These are phyloP conservation scores for Simplicillium sp. DNA, from an alignment of 2,329 filamentous ascomycete genomes.

Conservation along the genomic window DNA sequence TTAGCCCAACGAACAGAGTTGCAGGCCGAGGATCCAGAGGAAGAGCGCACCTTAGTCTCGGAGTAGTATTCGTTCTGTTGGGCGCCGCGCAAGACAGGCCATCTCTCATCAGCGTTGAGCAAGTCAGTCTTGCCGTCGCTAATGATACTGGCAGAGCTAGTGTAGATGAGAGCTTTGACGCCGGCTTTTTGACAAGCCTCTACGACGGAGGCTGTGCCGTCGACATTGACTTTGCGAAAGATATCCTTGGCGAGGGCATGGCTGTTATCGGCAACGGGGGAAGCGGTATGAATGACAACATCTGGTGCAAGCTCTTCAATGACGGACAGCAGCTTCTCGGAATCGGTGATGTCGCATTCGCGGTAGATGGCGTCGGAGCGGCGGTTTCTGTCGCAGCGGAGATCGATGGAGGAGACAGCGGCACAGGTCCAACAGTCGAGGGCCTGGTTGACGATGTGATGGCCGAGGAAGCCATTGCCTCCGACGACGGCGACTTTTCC, in stretches of 20 bases:
- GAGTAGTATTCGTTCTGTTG: constrained; percentile 76
- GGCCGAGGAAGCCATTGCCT: constrained; percentile 76
- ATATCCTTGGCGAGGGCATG: constrained; percentile 44
- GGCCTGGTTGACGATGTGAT: constrained; percentile 69
- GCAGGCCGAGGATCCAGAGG: too few species aligned
- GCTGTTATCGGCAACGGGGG: constrained; percentile 47
- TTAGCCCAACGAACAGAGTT: too few species aligned
- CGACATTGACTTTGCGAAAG: constrained; percentile 77
- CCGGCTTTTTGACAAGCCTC: constrained; percentile 59
- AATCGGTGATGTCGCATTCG: constrained; percentile 70
- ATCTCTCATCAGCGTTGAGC: constrained; percentile 75
- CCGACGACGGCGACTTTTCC: constrained; percentile 71
- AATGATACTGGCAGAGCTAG: constrained; percentile 78
- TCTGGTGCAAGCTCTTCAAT: constrained; percentile 63
- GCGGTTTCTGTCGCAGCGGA: constrained; percentile 62
- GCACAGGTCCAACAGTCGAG: constrained; percentile 41
- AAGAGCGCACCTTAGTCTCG: constrained; percentile 63
- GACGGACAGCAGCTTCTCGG: constrained; percentile 47
- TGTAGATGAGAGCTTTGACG: constrained; percentile 82
- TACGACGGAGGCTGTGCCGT: constrained; percentile 72
- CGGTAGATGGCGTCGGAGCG: constrained; percentile 51
- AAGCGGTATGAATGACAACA: constrained; percentile 86
- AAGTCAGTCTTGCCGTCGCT: constrained; percentile 74
- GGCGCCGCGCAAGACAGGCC: constrained; percentile 64
- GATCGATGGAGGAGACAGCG: constrained; percentile 61